Evolutionary conservation across 345 rosid genomes (phyloP), one percentile per base, ranked within the genome.

Genomic region (Psidium friedrichsthalianum): DNA sequence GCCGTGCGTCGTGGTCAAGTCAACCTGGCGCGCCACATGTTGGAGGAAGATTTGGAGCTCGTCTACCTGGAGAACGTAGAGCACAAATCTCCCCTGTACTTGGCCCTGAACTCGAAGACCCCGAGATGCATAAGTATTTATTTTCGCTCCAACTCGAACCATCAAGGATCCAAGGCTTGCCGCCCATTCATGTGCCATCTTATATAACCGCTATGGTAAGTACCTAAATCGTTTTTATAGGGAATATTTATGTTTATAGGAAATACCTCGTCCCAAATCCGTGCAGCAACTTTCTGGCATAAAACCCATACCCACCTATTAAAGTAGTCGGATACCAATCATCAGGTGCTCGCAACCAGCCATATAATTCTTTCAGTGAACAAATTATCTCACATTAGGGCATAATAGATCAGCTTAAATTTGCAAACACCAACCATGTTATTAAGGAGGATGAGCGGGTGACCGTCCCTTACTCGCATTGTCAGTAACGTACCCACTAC

Each of bases 1-100:
- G 74, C 22, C 1, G 11, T 61, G 22, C 1, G 0, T 61, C 1
- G 2, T 0, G 0, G 21, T 15, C 1, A 15, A 0, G 11, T 0
- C 74, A 0, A 29, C 5, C 1, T 0, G 76, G 11, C 3, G 76
- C 22, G 5, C 21, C 6, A 0, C 6, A 10, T 61, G 76, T 64
- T 64, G 42, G 0, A 29, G 0, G 76, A 15, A 15, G 76, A 29
- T 64, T 3, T 15, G 76, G 76, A 64, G 76, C 21, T 9, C 76
- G 22, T 64, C 2, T 64, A 29, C 42, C 1, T 0, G 76, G 16
- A 3, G 76, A 64, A 64, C 11, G 11, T 2, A 4, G 1, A 1
- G 7, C 0, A 64, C 5, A 29, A 2, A 8, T 64, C 76, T 29
- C 76, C 76, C 11, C 22, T 64, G 40, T 64, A 15, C 76, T 7